A percentile compares a stretch with the other conserved stretches of the same genome.
Evolutionary conservation across 768 basidiomycete genomes (phyloP).

Genomic region (Mycena venus): DNA sequence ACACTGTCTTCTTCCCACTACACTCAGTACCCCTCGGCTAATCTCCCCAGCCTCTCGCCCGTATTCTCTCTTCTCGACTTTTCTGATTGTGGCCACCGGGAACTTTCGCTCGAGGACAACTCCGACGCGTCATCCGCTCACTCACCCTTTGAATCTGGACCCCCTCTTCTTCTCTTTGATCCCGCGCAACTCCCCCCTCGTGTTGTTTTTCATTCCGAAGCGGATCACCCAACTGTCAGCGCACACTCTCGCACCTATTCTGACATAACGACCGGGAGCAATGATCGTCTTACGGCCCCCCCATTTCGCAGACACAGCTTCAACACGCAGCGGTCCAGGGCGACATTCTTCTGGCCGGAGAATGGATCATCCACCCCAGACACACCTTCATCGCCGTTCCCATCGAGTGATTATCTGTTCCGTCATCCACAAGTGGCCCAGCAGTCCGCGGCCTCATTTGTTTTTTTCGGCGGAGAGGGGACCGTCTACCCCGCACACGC

Average conservation of each 20-base stretch:
- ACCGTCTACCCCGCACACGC: slow-evolving; percentile 3
- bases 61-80: background rate
- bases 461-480: background rate
- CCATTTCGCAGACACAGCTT: slow-evolving; percentile 11
- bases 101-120: background rate
- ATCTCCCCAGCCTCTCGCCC: background rate
- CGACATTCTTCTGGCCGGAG: background rate
- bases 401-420: background rate
- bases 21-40: background rate
- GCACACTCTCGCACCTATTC: background rate
- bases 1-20: background rate
- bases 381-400: background rate
- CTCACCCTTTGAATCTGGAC: background rate
- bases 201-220: background rate
- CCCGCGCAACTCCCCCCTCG: background rate
- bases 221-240: background rate
- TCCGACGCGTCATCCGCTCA: background rate
- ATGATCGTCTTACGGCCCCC: background rate
- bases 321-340: background rate
- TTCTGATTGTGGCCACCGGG: background rate
- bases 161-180: background rate
- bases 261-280: background rate
- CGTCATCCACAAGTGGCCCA: no score
- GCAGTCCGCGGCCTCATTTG: background rate
- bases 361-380: slow-evolving; percentile 1